Conservation (phyloP, 2,329 filamentous ascomycete species). For the Aspergillus terreus region DNA sequence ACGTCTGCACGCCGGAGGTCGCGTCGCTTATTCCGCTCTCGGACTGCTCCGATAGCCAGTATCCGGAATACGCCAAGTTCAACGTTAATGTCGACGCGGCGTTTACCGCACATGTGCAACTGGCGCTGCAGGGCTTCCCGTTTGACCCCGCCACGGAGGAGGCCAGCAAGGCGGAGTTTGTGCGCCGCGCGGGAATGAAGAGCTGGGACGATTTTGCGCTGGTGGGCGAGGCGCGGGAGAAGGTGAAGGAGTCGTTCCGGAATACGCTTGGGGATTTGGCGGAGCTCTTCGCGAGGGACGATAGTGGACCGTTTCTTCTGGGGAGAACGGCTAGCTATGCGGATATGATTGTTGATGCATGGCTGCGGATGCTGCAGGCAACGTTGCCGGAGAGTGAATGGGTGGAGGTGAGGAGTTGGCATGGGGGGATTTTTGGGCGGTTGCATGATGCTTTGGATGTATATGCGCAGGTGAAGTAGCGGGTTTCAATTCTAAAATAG, state of each 20-base stretch:
- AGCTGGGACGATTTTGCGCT: slow-evolving; percentile 40
- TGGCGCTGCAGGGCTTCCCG: slow-evolving; percentile 44
- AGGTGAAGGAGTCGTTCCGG: slow-evolving; percentile 40
- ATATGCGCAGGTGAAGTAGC: slow-evolving; percentile 34
- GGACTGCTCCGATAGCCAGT: slow-evolving; percentile 22
- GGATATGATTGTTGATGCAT: slow-evolving; percentile 56
- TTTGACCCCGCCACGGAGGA: slow-evolving; percentile 51
- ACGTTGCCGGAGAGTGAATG: slow-evolving; percentile 47
- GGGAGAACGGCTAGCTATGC: slow-evolving; percentile 48
- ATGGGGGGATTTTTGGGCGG: slow-evolving; percentile 49
- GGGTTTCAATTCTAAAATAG: background rate
- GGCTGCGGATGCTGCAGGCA: slow-evolving; percentile 48
- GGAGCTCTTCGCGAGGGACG: slow-evolving; percentile 37
- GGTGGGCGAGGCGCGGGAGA: slow-evolving; percentile 37
- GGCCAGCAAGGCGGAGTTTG: slow-evolving; percentile 45
- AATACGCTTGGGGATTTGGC: slow-evolving; percentile 42
- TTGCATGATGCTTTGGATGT: slow-evolving; percentile 47
- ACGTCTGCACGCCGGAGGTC: slow-evolving; percentile 26
- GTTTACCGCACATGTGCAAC: slow-evolving; percentile 46
- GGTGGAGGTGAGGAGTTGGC: slow-evolving; percentile 47
- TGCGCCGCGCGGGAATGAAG: slow-evolving; percentile 43
- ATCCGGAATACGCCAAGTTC: slow-evolving; percentile 46
- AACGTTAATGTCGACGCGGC: slow-evolving; percentile 54
- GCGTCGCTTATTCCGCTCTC: slow-evolving; percentile 39
- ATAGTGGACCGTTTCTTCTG: slow-evolving; percentile 48